A percentile compares a stretch with the other conserved stretches of the same genome.
phyloP scores from a whole-genome alignment of 139 green algal species.

The Chlorella ohadii region DNA sequence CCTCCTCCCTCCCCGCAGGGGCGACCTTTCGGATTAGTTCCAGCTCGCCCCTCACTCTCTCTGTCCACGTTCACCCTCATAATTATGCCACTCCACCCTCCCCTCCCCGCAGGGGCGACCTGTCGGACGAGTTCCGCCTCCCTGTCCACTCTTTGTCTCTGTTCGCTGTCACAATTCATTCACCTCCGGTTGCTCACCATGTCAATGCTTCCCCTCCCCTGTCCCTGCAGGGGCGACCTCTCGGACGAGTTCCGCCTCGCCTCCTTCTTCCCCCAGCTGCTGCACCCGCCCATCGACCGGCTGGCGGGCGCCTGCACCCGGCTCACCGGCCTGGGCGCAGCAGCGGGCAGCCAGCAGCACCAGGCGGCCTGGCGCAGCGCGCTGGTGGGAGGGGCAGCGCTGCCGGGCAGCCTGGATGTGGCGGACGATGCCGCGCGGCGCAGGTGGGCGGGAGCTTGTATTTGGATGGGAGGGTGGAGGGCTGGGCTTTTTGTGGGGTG shows the following conservation, averaged over 20 bases:
- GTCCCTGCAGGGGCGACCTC: constrained; percentile 68
- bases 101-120: background rate
- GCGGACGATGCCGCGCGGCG: constrained; percentile 70
- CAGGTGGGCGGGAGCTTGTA: constrained; percentile 52
- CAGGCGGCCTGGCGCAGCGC: background rate
- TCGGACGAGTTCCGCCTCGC: constrained; percentile 89
- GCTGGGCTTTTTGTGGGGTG: background rate
- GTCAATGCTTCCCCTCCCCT: too few species aligned
- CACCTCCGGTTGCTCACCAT: too few species aligned
- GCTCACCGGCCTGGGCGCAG: constrained; percentile 48
- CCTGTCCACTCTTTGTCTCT: too few species aligned
- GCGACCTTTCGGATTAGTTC: constrained; percentile 89
- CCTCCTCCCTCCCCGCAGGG: constrained; percentile 35
- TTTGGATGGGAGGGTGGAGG: background rate
- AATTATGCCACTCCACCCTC: too few species aligned
- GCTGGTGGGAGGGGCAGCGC: constrained; percentile 21
- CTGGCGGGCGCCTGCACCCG: constrained; percentile 48
- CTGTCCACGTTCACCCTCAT: too few species aligned
- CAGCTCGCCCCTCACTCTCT: too few species aligned
- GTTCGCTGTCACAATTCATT: too few species aligned
- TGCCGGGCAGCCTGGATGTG: constrained; percentile 62
- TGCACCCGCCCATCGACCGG: constrained; percentile 62
- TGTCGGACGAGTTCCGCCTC: too few species aligned
- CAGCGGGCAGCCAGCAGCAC: constrained; percentile 31
- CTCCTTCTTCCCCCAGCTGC: constrained; percentile 82